Evolutionary conservation across 176 grass and related monocot species (phyloP), one percentile per base, ranked within the genome.

Genomic region (Juncus inflexus): DNA sequence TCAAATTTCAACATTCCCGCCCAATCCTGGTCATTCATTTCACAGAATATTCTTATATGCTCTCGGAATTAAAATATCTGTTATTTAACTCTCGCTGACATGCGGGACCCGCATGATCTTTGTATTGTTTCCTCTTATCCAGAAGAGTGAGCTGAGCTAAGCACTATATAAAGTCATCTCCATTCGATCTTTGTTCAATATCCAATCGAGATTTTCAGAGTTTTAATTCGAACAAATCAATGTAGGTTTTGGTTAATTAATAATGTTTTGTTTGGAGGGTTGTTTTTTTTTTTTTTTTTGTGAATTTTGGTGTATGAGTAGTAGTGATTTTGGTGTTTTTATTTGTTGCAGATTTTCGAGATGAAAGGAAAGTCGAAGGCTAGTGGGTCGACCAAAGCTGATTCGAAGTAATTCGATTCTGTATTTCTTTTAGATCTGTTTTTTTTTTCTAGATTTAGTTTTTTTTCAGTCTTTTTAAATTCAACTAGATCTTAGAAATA

Each of bases 291-390:
- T 42, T 4, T 40, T 66, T 76, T 37, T 67, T 28, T 16, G 7
- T n/a, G 15, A 53, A n/a, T 28, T 73, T 15, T 7, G 12, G 5
- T 15, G 0, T 11, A n/a, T n/a, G n/a, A 0, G 11, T 52, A n/a
- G 40, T 6, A 39, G 13, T 55, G 35, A 66, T 56, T 37, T 28
- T 13, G 10, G 62, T 11, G 12, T 16, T 15, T 42, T 51, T 9
- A 38, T 45, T 50, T 42, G 40, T 50, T 61, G 40, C 7, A 35
- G 2, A 9, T 50, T 15, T 63, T 11, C 61, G 56, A 62, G 37
- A 81, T 81, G 79, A 81, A 74, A 50, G 64, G 64, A 50, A 81
- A 76, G 52, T 55, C 78, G 4, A 62, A 55, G 13, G 43, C 47
- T 12, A 68, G 10, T 9, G 51, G 62, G 2, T 10, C 13, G 9